Percentiles rank a stretch among this genome's conserved stretches.
Evolutionary conservation across 139 green algal genomes (phyloP).

Genomic region (Chlamydomonas schloesseri): DNA sequence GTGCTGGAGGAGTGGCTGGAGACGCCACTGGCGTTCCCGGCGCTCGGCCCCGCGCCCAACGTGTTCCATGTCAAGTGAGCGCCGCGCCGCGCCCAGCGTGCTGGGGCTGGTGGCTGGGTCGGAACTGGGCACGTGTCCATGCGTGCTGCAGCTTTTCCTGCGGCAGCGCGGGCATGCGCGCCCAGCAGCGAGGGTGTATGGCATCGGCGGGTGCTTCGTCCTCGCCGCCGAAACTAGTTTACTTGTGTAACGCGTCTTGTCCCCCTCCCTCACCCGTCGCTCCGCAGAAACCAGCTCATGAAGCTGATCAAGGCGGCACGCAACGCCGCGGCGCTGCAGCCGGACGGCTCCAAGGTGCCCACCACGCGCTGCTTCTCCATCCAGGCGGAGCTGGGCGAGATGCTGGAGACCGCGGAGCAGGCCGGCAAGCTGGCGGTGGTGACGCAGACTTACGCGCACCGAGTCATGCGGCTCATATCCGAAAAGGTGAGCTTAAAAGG

Average conservation of each 20-base stretch:
- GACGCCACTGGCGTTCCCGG: conserved; percentile 36
- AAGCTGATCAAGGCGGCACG: conserved; percentile 43
- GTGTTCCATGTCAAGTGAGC: conserved; percentile 12
- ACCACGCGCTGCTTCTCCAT: conserved; percentile 53
- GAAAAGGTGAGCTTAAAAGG: conserved; percentile 68
- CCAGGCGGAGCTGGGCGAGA: conserved; percentile 46
- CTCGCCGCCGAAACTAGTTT: too few species aligned
- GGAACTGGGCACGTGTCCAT: neutral
- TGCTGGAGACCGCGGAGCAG: conserved; percentile 37
- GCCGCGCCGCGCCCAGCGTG: too few species aligned
- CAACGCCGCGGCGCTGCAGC: conserved; percentile 48
- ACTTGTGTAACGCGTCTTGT: too few species aligned
- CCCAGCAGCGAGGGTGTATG: too few species aligned
- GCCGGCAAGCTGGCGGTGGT: conserved; percentile 43
- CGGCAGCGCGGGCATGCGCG: too few species aligned
- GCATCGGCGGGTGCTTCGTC: too few species aligned
- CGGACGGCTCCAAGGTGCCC: conserved; percentile 56
- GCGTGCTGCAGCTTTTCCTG: too few species aligned
- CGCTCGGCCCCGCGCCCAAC: conserved; percentile 14
- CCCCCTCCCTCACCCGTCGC: too few species aligned
- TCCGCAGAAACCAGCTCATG: conserved; percentile 47
- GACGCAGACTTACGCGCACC: conserved; percentile 58
- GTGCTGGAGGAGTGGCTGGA: conserved; percentile 71
- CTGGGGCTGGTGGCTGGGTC: too few species aligned
- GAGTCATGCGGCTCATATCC: conserved; percentile 59